A percentile compares a stretch with the other conserved stretches of the same genome.
These are phyloP conservation scores for Spergularia marina DNA, from an alignment of 148 eudicot species.

Conservation along the genomic window DNA sequence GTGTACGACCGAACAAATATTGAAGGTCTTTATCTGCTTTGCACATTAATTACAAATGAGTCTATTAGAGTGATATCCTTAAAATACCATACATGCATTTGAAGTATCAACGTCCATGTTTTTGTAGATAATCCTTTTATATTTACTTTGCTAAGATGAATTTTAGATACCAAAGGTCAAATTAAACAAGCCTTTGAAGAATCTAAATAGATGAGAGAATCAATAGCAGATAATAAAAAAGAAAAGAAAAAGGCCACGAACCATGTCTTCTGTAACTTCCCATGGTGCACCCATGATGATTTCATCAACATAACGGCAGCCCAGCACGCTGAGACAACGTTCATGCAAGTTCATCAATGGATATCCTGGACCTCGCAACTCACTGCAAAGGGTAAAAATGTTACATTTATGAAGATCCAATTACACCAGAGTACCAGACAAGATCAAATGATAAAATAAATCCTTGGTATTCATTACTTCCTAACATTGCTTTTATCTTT, in stretches of 20 bases:
- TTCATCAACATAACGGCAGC: slow-evolving; percentile 92
- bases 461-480: neutral
- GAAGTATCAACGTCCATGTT: neutral
- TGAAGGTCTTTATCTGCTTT: slow-evolving; percentile 56
- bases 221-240: neutral
- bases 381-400: slow-evolving; percentile 47
- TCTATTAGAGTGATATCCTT: slow-evolving; percentile 9
- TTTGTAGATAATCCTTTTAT: neutral
- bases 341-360: slow-evolving; percentile 95
- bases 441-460: neutral
- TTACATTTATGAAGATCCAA: slow-evolving; percentile 15
- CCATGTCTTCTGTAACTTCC: slow-evolving; percentile 84
- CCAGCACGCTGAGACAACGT: slow-evolving; percentile 87
- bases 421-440: neutral
- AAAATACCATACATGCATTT: neutral
- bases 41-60: neutral
- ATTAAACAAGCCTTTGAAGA: neutral
- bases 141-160: neutral
- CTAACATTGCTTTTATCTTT: neutral
- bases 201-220: neutral
- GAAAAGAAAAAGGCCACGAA: slow-evolving; percentile 32
- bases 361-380: slow-evolving; percentile 60
- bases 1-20: slow-evolving; percentile 75
- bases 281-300: slow-evolving; percentile 92
- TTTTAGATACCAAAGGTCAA: too few relatives aligned